These are phyloP conservation scores for Oryza meridionalis DNA, from an alignment of 176 grass and related monocot species.

Conservation along the genomic window DNA sequence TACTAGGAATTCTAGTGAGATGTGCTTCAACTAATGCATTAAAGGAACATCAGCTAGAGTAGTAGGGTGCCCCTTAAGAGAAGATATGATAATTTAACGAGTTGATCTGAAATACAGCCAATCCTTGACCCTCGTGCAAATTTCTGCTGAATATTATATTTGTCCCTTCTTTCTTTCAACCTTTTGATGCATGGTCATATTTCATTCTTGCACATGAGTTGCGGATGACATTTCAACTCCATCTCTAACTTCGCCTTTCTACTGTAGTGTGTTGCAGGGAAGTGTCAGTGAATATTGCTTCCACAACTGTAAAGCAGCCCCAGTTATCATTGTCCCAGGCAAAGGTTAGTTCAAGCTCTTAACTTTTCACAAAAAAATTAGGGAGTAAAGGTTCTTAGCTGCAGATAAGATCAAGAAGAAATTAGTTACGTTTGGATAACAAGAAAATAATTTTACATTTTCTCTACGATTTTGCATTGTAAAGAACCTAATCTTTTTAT, in stretches of 20 bases:
- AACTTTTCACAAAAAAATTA: constrained; percentile 31
- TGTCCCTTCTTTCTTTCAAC: constrained; percentile 18
- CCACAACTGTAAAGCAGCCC: constrained; percentile 90
- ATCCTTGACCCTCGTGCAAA: constrained; percentile 17
- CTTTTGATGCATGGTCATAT: constrained; percentile 29
- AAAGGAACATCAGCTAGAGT: constrained; percentile 4
- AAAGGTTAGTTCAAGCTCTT: constrained; percentile 65
- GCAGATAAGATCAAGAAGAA: constrained; percentile 12
- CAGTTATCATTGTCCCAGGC: constrained; percentile 86
- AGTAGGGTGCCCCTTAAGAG: constrained; percentile 10
- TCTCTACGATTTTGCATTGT: not conserved
- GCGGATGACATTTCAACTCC: constrained; percentile 31
- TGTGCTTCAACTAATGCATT: constrained; percentile 29
- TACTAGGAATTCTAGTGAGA: constrained; percentile 2
- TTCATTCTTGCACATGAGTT: constrained; percentile 31
- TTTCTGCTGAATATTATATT: constrained; percentile 26
- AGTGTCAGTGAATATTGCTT: constrained; percentile 88
- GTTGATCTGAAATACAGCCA: constrained; percentile 27
- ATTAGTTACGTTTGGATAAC: constrained; percentile 9
- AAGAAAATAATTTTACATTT: constrained; percentile 12
- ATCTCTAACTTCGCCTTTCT: constrained; percentile 43
- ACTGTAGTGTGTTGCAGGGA: constrained; percentile 78
- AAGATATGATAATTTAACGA: constrained; percentile 28
- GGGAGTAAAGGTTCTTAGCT: not conserved
- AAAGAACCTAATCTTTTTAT: constrained; percentile 5